Conservation (phyloP, 1,284 basidiomycete species). For the Pseudozyma sp. region DNA sequence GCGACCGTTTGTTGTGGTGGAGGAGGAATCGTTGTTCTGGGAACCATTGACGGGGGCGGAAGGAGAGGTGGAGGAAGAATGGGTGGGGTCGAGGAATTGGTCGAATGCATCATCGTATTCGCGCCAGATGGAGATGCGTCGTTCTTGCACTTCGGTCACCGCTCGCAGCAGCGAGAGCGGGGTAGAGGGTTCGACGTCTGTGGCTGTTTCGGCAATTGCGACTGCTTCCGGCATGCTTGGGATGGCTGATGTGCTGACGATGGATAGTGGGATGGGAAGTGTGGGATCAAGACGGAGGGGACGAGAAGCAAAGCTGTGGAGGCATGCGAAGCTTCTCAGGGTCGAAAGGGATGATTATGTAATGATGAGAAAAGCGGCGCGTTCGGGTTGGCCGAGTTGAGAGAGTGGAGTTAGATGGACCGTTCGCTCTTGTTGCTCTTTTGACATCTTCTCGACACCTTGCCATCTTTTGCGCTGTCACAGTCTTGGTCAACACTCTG, state of each 20-base stretch:
- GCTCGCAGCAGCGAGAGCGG: conserved; percentile 39
- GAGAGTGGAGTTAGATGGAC: conserved; percentile 14
- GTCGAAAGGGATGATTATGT: conserved; percentile 13
- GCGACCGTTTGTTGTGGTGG: background rate
- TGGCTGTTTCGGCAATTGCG: background rate
- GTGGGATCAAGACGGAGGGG: background rate
- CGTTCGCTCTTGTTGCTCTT: conserved; percentile 5
- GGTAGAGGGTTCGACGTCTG: conserved; percentile 9
- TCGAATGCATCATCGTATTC: conserved; percentile 58
- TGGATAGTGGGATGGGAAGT: too few species aligned
- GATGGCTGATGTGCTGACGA: background rate
- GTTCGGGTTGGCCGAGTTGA: background rate
- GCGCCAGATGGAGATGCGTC: conserved; percentile 45
- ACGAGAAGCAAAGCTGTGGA: conserved; percentile 19
- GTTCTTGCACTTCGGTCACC: conserved; percentile 53
- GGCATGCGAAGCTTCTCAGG: conserved; percentile 21
- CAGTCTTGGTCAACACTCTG: background rate
- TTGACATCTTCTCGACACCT: conserved; percentile 5
- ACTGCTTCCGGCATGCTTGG: conserved; percentile 23
- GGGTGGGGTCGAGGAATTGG: conserved; percentile 20
- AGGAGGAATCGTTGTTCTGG: conserved; percentile 5
- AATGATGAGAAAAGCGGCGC: conserved; percentile 19
- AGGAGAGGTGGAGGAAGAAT: background rate
- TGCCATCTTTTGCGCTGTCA: background rate
- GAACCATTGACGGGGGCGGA: conserved; percentile 20